A percentile compares a stretch with the other conserved stretches of the same genome.
Evolutionary conservation across 441 rosid species (phyloP).

Genomic region (Euphorbia celastroides): DNA sequence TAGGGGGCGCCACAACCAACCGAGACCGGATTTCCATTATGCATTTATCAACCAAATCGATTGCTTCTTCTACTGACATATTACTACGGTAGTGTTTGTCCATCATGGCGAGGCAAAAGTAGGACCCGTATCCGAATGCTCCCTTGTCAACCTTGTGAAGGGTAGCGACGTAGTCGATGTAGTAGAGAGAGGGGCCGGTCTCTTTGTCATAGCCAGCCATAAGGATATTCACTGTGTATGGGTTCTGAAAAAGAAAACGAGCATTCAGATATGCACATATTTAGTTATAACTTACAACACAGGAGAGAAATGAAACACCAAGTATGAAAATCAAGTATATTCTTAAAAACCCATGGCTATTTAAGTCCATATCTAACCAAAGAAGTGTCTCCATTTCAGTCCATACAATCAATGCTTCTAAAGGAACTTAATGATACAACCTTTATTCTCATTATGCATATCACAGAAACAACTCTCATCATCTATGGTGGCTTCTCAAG

Average conservation of each 20-base stretch:
- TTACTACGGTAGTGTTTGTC: slow-evolving; percentile 89
- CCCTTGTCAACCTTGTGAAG: slow-evolving; percentile 97
- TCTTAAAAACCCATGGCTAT: neutral
- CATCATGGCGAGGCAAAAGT: slow-evolving; percentile 86
- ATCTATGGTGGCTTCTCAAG: neutral
- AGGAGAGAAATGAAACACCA: slow-evolving; percentile 1
- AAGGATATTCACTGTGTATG: slow-evolving; percentile 81
- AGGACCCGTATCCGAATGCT: slow-evolving; percentile 93
- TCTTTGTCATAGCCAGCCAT: slow-evolving; percentile 95
- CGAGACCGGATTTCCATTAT: slow-evolving; percentile 85
- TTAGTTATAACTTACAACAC: too few species aligned
- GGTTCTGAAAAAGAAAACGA: slow-evolving; percentile 45
- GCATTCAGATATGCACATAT: neutral
- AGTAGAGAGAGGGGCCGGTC: slow-evolving; percentile 89
- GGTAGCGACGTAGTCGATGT: slow-evolving; percentile 90
- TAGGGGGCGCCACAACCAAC: slow-evolving; percentile 89
- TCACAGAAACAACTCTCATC: neutral
- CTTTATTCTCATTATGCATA: neutral
- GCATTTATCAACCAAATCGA: slow-evolving; percentile 80
- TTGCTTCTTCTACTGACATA: slow-evolving; percentile 84
- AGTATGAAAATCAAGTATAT: neutral
- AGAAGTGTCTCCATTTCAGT: neutral
- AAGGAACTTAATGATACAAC: neutral
- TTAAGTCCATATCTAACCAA: neutral
- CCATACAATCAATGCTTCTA: neutral